phyloP scores from a whole-genome alignment of 2,329 filamentous ascomycete species.

The Colletotrichum viniferum region DNA sequence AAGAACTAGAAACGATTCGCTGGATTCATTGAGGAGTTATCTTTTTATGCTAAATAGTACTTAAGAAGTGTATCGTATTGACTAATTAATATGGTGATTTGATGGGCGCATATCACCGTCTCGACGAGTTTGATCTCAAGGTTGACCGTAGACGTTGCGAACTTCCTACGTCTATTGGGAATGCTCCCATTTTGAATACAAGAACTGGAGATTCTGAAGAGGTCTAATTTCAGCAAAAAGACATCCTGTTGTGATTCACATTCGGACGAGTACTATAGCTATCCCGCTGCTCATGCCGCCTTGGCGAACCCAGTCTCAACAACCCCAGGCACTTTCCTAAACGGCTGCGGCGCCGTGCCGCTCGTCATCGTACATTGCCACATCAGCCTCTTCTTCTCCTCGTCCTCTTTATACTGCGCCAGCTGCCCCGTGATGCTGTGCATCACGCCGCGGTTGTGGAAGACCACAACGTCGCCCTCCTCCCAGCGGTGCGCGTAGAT shows the following conservation, averaged over 20 bases:
- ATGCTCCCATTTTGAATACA: not conserved
- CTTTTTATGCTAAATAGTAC: not conserved
- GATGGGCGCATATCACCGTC: accelerated
- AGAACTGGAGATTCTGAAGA: not conserved
- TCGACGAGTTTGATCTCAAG: not conserved
- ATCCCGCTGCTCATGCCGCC: not conserved
- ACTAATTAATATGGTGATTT: not conserved
- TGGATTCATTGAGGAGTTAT: not conserved
- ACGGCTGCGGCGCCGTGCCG: not conserved
- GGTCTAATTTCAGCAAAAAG: not conserved
- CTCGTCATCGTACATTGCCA: slow-evolving; percentile 33
- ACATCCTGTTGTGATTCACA: not conserved
- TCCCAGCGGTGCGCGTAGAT: slow-evolving; percentile 34
- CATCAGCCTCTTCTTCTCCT: slow-evolving; percentile 27
- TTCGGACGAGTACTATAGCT: accelerated
- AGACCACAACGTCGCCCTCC: slow-evolving; percentile 27
- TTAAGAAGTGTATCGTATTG: accelerated
- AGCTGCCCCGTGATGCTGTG: not conserved
- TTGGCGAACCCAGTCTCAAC: not conserved
- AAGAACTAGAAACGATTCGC: not conserved
- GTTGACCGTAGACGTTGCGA: accelerated
- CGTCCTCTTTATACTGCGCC: slow-evolving; percentile 29
- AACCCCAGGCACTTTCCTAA: not conserved
- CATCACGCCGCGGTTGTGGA: not conserved
- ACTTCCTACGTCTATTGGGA: too few species aligned